Evolutionary conservation across 345 rosid species (phyloP).

Genomic region (Nephelium lappaceum): DNA sequence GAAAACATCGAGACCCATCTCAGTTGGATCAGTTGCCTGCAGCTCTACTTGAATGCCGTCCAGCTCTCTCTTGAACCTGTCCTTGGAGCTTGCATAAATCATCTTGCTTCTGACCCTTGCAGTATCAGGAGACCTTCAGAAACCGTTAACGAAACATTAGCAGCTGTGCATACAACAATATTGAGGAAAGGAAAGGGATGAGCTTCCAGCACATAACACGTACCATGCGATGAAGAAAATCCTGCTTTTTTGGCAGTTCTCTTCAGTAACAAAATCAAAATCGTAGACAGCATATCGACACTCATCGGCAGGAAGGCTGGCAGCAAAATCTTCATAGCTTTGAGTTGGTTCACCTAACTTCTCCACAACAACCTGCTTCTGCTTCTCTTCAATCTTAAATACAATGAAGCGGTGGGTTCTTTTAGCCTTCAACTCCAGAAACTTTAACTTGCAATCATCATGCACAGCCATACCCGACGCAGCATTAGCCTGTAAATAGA

Average conservation of each 20-base stretch:
- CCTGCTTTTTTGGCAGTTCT: slow-evolving; percentile 58
- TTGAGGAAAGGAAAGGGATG: background rate
- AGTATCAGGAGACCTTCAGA: slow-evolving; percentile 56
- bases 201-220: slow-evolving; percentile 1
- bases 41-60: slow-evolving; percentile 63
- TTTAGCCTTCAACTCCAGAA: slow-evolving; percentile 58
- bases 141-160: slow-evolving; percentile 5
- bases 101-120: slow-evolving; percentile 65
- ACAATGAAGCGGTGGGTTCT: slow-evolving; percentile 56
- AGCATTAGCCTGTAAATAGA: slow-evolving; percentile 46
- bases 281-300: slow-evolving; percentile 48
- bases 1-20: slow-evolving; percentile 60
- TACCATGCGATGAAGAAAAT: slow-evolving; percentile 65
- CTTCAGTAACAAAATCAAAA: slow-evolving; percentile 59
- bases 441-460: slow-evolving; percentile 61
- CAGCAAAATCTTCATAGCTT: slow-evolving; percentile 49
- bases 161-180: background rate
- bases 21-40: slow-evolving; percentile 68
- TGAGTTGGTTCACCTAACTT: slow-evolving; percentile 55
- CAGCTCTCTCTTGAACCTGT: slow-evolving; percentile 64
- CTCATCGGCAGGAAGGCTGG: slow-evolving; percentile 56
- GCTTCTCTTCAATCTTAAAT: slow-evolving; percentile 60
- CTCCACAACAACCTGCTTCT: slow-evolving; percentile 57
- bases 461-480: slow-evolving; percentile 67
- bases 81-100: slow-evolving; percentile 69